Base-by-base conservation (phyloP, 2,329 filamentous ascomycete genomes). In the Alternaria consortialis region DNA sequence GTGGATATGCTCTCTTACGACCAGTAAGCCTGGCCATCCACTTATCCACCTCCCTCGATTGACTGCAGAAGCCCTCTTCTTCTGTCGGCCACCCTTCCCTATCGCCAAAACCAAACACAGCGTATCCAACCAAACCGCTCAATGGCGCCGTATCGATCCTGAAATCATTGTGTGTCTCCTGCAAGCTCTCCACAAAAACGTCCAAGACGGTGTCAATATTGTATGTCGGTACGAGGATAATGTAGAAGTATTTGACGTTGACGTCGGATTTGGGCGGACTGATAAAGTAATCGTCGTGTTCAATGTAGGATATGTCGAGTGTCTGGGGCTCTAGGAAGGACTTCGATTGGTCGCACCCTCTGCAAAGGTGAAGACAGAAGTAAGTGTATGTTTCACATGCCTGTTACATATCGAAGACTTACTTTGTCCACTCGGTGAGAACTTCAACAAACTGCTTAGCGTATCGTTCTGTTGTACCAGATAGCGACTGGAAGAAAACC, bases 11-110 rank as follows among this genome's bases (percentile, higher is more conserved):
- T 74, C 94, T 86, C 80, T 94, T 97, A 63, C 90, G 87, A 2
- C 87, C 90, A 0, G 94, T 97, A 72, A 99, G 81, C 75, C 93
- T 96, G n/a, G 94, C 93, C 91, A 99, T 92, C 94, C 95, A 98
- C 76, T 89, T 93, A 76, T 99, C 94, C 3, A 96, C 84, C 68
- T 97, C 90, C 73, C 90, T 91, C 1, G 94, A 94, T 76, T 98
- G 94, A 64, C 92, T 93, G 76, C 94, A 97, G 80, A 94, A 99
- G 0, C 94, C 94, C 69, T 95, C 91, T 60, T 90, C 87, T 79
- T 97, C 93, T 0, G 90, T 92, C 1, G 93, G 92, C 94, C 95
- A 99, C 59, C 91, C 93, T 75, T 97, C 92, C 64, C 87, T 88
- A 76, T 98, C 94, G 17, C 94, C 94, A 73, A 97, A 91, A 0